Base-by-base conservation (phyloP, 768 basidiomycete genomes). In the Amanita exitialis region DNA sequence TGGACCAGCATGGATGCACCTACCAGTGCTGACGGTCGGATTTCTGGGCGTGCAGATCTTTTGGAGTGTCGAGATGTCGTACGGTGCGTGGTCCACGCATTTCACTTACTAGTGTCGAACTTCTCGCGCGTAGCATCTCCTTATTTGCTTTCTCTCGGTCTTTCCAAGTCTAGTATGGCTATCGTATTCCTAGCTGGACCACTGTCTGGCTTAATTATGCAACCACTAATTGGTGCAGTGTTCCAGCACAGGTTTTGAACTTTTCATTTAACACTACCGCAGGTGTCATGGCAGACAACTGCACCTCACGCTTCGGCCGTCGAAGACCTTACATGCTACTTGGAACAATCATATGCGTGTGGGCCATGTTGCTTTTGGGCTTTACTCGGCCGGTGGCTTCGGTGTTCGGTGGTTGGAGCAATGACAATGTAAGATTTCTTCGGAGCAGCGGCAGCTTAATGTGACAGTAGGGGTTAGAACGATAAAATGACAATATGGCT, bases 31-130 rank as follows among this genome's bases (percentile, higher is more conserved):
- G 35, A 94, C 91, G 0, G 59, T 92, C 6, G 86, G 89, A 0
- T 67, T 94, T 47, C 65, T 91, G 2, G 93, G 93, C 5, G 82
- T 94, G 0, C 88, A 90, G 63, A 80, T 91, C 54, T 79, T 95
- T 43, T 96, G 94, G 94, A 86, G 86, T 1, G 84, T 95, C 10
- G 93, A 96, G 61, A 93, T 96, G 90, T 85, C 89, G 0, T 93
- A 95, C 55, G 90, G 88, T 72, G 30, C 34, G 69, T 58, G 28
- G 6, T 12, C 3, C 15, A 23, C 4, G 9, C 25, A 15, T 18
- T 20, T 35, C 23, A 1, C 1, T 27, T 20, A 6, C 15, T 34
- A 34, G 32, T 25, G 20, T 27, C 27, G 44, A 28, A 18, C 9
- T 28, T 55, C 20, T 16, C 20, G 9, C 25, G 18, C 25, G 6